These are phyloP conservation scores for Hymenoscyphus albidus DNA, from an alignment of 2,329 filamentous ascomycete species.

Conservation along the genomic window DNA sequence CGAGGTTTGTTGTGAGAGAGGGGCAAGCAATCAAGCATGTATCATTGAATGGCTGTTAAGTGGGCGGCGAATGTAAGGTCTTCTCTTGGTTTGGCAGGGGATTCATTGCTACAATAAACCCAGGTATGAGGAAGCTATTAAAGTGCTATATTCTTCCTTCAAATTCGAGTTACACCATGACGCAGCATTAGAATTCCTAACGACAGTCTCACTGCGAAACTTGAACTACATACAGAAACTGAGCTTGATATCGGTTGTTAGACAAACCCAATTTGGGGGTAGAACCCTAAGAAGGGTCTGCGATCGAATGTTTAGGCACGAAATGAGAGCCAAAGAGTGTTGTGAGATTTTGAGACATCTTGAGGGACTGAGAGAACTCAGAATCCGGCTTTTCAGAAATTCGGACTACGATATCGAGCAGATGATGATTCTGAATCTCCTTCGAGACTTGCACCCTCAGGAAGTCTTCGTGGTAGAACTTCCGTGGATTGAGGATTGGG, in stretches of 20 bases:
- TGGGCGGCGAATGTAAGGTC: background rate
- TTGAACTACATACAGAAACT: background rate
- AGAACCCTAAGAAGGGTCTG: background rate
- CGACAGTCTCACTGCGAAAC: background rate
- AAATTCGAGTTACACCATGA: background rate
- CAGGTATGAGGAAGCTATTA: background rate
- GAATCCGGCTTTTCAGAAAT: slow-evolving; percentile 1
- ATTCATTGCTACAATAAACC: background rate
- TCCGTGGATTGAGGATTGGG: background rate
- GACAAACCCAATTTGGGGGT: background rate
- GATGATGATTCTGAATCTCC: background rate
- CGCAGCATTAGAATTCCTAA: background rate
- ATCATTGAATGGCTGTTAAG: background rate
- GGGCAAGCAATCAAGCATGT: background rate
- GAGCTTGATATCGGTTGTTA: background rate
- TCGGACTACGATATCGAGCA: background rate
- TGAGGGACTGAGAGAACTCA: background rate
- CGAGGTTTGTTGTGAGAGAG: background rate
- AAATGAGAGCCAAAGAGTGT: background rate
- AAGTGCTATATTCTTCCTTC: background rate
- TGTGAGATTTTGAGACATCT: background rate
- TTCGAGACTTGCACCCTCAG: background rate
- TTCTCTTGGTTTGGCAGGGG: background rate
- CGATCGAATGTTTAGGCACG: background rate
- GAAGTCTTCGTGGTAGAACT: background rate